Evolutionary conservation across 768 basidiomycete species (phyloP).

Genomic region (Tephrocybe sp.): DNA sequence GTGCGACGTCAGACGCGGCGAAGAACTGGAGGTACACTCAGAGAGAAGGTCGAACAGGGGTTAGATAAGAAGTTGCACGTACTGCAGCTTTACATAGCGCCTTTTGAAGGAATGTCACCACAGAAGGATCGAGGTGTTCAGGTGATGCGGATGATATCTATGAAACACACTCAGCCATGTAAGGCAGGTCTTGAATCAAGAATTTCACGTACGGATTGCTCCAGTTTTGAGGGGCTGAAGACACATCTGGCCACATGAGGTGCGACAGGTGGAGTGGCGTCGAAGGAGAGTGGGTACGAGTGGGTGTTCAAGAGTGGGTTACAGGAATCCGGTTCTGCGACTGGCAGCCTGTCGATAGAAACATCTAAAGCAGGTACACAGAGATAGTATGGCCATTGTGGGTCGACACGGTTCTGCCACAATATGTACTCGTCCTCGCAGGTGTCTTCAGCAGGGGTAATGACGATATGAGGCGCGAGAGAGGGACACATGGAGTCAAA

Average conservation of each 20-base stretch:
- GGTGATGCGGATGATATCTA: slow-evolving; percentile 8
- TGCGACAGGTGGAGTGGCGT: slow-evolving; percentile 4
- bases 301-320: neutral
- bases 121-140: slow-evolving; percentile 30
- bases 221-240: slow-evolving; percentile 32
- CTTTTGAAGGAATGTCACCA: slow-evolving; percentile 35
- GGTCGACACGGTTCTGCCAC: slow-evolving; percentile 35
- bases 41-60: slow-evolving; percentile 9
- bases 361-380: slow-evolving; percentile 30
- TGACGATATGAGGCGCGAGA: slow-evolving; percentile 49
- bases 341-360: slow-evolving; percentile 7
- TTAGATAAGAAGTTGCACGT: slow-evolving; percentile 18
- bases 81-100: slow-evolving; percentile 39
- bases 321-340: neutral
- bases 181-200: neutral
- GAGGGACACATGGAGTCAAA: slow-evolving; percentile 42
- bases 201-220: slow-evolving; percentile 25
- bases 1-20: slow-evolving; percentile 37
- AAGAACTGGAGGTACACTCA: slow-evolving; percentile 33
- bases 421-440: slow-evolving; percentile 33
- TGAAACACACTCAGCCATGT: neutral
- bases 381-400: slow-evolving; percentile 35
- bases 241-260: slow-evolving; percentile 17
- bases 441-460: slow-evolving; percentile 44
- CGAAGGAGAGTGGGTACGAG: neutral